These are phyloP conservation scores for Microbotryum silenes-acaulis DNA, from an alignment of 1,284 basidiomycete genomes.

Conservation along the genomic window DNA sequence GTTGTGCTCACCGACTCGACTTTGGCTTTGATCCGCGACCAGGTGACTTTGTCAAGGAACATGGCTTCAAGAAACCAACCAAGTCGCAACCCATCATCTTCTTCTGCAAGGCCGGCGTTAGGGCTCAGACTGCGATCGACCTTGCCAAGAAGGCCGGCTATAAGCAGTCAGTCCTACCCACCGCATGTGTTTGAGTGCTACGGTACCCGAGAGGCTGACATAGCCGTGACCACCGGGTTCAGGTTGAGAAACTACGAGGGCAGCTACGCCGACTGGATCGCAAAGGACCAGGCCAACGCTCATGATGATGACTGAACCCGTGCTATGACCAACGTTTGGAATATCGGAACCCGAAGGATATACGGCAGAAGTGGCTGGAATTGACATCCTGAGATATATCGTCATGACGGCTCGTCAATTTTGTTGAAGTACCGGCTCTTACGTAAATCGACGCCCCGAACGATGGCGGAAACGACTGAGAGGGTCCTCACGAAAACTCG, in stretches of 20 bases:
- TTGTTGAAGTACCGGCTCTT: too few species aligned
- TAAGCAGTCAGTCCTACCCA: slow-evolving; percentile 54
- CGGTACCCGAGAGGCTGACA: background rate
- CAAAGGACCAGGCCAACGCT: slow-evolving; percentile 42
- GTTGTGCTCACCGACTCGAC: background rate
- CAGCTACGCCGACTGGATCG: slow-evolving; percentile 86
- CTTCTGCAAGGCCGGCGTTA: slow-evolving; percentile 87
- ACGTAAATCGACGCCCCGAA: too few species aligned
- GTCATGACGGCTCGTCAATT: too few species aligned
- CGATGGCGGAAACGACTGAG: too few species aligned
- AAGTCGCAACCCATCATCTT: slow-evolving; percentile 74
- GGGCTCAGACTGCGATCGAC: slow-evolving; percentile 75
- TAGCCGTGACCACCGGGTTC: background rate
- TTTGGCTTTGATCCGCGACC: background rate
- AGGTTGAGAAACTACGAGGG: slow-evolving; percentile 60
- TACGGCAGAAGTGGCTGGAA: too few species aligned
- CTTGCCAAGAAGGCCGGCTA: slow-evolving; percentile 77
- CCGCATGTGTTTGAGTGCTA: background rate
- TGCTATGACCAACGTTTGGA: too few species aligned
- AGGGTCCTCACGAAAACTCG: too few species aligned
- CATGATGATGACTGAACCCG: slow-evolving; percentile 18
- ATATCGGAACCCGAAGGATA: too few species aligned
- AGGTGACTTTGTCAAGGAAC: slow-evolving; percentile 45
- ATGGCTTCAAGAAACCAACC: slow-evolving; percentile 76
- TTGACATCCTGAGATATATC: too few species aligned